Evolutionary conservation across 768 basidiomycete genomes (phyloP).

Genomic region (Xerocomellus dryophilus): DNA sequence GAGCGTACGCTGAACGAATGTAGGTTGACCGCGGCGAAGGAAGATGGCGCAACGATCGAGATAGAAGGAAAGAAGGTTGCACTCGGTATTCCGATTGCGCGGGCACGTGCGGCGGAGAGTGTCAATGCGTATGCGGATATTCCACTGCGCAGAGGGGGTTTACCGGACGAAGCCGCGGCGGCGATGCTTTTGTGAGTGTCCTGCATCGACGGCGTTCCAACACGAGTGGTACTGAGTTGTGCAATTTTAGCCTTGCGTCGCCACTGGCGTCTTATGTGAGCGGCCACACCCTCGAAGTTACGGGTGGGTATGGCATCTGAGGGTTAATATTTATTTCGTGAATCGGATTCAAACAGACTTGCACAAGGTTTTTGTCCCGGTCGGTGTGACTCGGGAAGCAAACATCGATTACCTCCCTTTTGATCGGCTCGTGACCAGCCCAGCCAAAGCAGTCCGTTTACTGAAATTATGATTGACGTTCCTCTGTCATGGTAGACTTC

Average conservation of each 20-base stretch:
- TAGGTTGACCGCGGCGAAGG: constrained; percentile 78
- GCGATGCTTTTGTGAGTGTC: constrained; percentile 70
- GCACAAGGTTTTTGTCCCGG: too few species aligned
- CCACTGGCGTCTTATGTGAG: constrained; percentile 77
- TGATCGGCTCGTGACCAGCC: too few species aligned
- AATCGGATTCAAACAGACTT: not conserved
- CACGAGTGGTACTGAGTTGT: constrained; percentile 4
- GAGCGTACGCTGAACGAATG: constrained; percentile 1
- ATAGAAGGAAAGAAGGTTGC: constrained; percentile 83
- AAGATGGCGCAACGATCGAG: constrained; percentile 69
- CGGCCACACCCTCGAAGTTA: constrained; percentile 82
- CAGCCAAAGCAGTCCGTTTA: too few species aligned
- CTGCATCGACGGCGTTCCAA: not conserved
- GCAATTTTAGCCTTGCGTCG: constrained; percentile 57
- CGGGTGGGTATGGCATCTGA: constrained; percentile 76
- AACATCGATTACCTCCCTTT: too few species aligned
- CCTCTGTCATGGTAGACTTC: too few species aligned
- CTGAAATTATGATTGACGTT: too few species aligned
- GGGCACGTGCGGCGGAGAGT: constrained; percentile 36
- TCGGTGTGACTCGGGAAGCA: too few species aligned
- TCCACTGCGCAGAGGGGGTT: constrained; percentile 67
- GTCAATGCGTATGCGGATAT: constrained; percentile 46
- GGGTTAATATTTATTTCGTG: not conserved
- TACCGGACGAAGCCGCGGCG: constrained; percentile 73
- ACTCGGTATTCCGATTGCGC: constrained; percentile 68